These are phyloP conservation scores for Aspergillus versicolor DNA, from an alignment of 2,329 filamentous ascomycete genomes.

Conservation along the genomic window DNA sequence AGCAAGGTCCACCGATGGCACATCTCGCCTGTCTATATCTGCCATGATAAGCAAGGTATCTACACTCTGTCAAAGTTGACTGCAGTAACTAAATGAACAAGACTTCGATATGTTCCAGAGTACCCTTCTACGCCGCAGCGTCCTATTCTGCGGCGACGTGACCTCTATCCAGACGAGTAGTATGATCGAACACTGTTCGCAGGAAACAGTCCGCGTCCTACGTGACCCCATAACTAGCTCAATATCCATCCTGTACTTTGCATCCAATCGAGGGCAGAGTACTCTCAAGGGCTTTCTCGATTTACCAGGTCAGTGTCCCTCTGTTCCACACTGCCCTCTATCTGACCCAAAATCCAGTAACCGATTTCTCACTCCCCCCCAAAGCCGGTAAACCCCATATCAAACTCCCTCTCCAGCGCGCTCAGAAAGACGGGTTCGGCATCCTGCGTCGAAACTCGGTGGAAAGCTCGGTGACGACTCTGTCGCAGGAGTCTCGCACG, in stretches of 20 bases:
- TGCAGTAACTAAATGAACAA: background rate
- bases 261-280: background rate
- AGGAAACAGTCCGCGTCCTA: conserved; percentile 9
- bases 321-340: no score
- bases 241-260: conserved; percentile 3
- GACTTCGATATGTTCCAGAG: conserved; percentile 11
- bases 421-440: background rate
- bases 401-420: background rate
- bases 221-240: background rate
- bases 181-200: conserved; percentile 5
- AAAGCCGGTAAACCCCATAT: background rate
- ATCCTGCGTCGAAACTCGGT: conserved; percentile 9
- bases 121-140: background rate
- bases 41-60: conserved; percentile 7
- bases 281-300: background rate
- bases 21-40: conserved; percentile 3
- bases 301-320: background rate
- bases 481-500: conserved; percentile 7
- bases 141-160: conserved; percentile 4
- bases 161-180: conserved; percentile 3
- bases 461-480: conserved; percentile 5
- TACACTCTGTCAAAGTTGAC: background rate
- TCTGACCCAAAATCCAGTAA: background rate
- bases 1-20: background rate
- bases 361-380: background rate